Percentiles rank a stretch among this genome's conserved stretches.
Evolutionary conservation across 352 stramenopile species (phyloP).

Genomic region (Phytopythium aichiense): DNA sequence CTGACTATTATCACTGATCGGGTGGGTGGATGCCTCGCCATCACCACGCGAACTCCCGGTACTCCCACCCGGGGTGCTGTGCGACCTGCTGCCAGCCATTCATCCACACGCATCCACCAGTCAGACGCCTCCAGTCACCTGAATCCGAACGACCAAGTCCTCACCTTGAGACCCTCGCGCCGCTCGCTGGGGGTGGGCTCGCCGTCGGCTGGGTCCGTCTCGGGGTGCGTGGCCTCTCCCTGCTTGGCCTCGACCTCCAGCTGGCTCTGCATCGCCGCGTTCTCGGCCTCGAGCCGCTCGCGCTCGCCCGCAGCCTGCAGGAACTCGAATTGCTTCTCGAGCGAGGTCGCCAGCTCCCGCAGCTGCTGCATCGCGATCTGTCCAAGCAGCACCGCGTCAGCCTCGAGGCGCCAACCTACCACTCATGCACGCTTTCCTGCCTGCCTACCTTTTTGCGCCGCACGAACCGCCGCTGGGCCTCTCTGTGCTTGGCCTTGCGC

Average conservation of each 20-base stretch:
- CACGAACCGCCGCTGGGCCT: conserved; percentile 45
- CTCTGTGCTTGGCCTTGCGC: conserved; percentile 47
- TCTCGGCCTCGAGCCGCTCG: conserved; percentile 17
- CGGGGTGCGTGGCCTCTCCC: background rate
- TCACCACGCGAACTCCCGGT: conserved; percentile 8
- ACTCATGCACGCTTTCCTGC: background rate
- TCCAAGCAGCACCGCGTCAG: background rate
- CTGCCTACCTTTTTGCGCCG: conserved; percentile 44
- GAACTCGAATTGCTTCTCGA: conserved; percentile 29
- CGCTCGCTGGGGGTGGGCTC: background rate
- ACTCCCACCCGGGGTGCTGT: conserved; percentile 7
- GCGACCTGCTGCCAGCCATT: background rate
- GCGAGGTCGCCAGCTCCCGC: conserved; percentile 24
- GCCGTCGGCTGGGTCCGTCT: background rate
- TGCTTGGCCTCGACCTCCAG: conserved; percentile 10
- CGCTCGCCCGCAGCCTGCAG: conserved; percentile 20
- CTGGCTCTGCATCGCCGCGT: conserved; percentile 18
- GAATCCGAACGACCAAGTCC: background rate
- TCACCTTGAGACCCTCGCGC: conserved; percentile 3
- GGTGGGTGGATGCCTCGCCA: background rate
- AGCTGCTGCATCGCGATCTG: conserved; percentile 34
- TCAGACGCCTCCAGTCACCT: background rate
- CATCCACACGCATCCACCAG: background rate
- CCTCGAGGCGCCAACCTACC: background rate
- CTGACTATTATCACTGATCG: conserved; percentile 1